Base-by-base conservation (phyloP, 768 basidiomycete species). In the Mycena crocata region DNA sequence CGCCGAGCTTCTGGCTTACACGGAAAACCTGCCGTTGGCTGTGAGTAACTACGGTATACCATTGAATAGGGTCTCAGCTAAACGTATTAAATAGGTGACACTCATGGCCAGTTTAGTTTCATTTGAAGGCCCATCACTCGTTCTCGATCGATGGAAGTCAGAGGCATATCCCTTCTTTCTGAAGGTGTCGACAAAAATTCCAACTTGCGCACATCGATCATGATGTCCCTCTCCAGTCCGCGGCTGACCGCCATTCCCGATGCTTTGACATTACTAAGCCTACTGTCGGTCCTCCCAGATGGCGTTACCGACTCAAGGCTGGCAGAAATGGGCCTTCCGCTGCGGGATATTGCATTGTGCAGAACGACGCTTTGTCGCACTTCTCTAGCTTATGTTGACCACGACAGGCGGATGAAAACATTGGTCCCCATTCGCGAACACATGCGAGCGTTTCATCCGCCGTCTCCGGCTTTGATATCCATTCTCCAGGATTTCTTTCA, bases 11-110 rank as follows among this genome's bases (percentile, higher is more conserved):
- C 26, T 60, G 9, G 5, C 13, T 5, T 35, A 50, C 23, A 60
- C 58, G 8, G 58, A 60, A 21, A 39, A 60, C 26, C 15, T 60
- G 21, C 58, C 58, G 14, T 26, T 60, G 6, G 58, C 58, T 13
- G 48, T 60, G 17, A 37, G 37, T 37, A n/a, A n/a, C 37, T 17
- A 9, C 37, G 10, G 17, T 37, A 9, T 17, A 37, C 37, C 9
- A 37, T 37, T 17, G 9, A 9, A 37, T 17, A 9, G 37, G 10
- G 37, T 9, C 17, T n/a, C n/a, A n/a, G 37, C 37, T 37, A 37
- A 37, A 37, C 17, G 9, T 9, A 37, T n/a, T n/a, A 37, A 17
- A 9, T 37, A 37, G 37, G 37, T 37, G 3, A 50, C 30, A 5
- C 46, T 60, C 4, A 30, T 60, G 19, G 58, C 58, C 5, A 39